Base-by-base conservation (phyloP, 345 rosid genomes). In the Heritiera fomes region DNA sequence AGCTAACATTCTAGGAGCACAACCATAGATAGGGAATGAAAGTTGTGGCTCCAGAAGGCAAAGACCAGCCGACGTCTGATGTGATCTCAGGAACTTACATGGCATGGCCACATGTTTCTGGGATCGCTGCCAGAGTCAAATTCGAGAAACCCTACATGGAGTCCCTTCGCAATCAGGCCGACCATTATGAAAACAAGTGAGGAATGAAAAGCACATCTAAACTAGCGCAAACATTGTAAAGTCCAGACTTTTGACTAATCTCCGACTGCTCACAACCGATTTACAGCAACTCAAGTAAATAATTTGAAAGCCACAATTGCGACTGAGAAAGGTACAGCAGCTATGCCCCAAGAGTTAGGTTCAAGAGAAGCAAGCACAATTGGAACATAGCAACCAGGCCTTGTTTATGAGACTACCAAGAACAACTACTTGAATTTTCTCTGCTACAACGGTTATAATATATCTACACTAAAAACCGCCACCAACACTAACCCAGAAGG, bases 111-210 rank as follows among this genome's bases (percentile, higher is more conserved):
- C 97, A 93, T 5, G 92, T 92, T 61, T 81, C 97, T 6, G 98
- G 89, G 43, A 78, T 90, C 55, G 94, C 88, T 40, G 91, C 92
- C 0, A 71, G 78, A 2, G 82, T 93, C 38, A 93, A 93, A 85
- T 84, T 84, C 89, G 34, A 87, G 56, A 30, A 83, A 89, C 75
- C 97, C 95, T 17, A 80, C 85, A 0, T 91, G 91, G 89, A 65
- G 85, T 46, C 91, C 97, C 32, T 88, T 97, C 91, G 38, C 28
- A 2, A 84, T 93, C 80, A 87, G 63, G 87, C 90, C 98, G 15
- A 98, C 95, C 78, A 90, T 92, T 43, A 86, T 91, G 95, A 93
- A 98, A 55, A 90, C 97, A 83, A 93, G 93, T 91, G 49, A 78
- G 60, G 2, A 81, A 58, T 47, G 0, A 32, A 7, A 79, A 59